phyloP scores from a whole-genome alignment of 495 filamentous ascomycete genomes.

The Antarctomyces pellizariae region DNA sequence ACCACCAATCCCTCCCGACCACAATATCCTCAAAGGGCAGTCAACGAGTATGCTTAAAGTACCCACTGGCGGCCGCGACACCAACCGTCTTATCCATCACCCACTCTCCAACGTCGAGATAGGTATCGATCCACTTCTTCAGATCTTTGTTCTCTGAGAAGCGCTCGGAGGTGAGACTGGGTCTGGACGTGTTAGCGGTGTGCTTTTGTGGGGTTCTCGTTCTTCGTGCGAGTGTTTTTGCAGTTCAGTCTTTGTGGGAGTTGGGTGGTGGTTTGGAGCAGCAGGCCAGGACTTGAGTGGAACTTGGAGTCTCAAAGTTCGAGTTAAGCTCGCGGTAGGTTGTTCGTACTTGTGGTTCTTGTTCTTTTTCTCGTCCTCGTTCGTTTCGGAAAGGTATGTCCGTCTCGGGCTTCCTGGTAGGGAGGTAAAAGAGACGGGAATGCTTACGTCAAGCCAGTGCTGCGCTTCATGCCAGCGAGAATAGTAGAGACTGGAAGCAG shows the following conservation, averaged over 20 bases:
- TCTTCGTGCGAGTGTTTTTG: no score
- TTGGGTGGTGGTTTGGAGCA: no score
- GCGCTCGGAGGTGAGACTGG: constrained; percentile 71
- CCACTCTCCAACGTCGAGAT: constrained; percentile 90
- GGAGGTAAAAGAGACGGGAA: constrained; percentile 4
- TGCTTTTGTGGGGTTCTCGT: constrained; percentile 17
- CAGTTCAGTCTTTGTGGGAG: no score
- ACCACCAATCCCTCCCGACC: no score
- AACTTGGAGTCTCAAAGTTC: no score
- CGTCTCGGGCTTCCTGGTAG: constrained; percentile 2
- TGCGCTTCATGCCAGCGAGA: constrained; percentile 86
- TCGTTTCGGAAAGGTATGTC: no score
- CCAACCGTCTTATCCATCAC: constrained; percentile 95
- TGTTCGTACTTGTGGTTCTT: no score
- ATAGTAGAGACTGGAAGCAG: constrained; percentile 58
- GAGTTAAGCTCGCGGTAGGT: no score
- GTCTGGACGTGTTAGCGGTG: constrained; percentile 26
- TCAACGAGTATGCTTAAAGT: constrained; percentile 74
- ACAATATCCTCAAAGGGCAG: background rate
- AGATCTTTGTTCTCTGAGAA: constrained; percentile 68
- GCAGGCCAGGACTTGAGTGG: no score
- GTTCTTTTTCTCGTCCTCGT: constrained; percentile 3
- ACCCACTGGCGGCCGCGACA: constrained; percentile 63
- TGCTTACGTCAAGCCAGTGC: constrained; percentile 90
- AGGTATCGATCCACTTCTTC: constrained; percentile 80